Evolutionary conservation across 225 moss, liverwort and hornwort genomes (phyloP).

Genomic region (Polytrichum formosum): DNA sequence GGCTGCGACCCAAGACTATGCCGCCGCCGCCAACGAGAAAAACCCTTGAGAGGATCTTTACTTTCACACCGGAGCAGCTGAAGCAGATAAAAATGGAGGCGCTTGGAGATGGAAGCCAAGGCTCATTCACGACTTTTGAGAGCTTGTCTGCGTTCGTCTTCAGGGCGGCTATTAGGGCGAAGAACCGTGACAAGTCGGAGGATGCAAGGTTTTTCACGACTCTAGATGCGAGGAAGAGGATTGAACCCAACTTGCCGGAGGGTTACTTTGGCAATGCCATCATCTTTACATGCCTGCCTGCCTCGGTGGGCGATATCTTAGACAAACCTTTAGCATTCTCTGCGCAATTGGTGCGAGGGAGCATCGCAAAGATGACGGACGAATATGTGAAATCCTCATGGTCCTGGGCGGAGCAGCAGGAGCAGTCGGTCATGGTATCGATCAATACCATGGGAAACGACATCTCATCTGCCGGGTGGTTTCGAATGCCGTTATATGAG

Average conservation of each 20-base stretch:
- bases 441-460: slow-evolving; percentile 44
- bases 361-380: slow-evolving; percentile 47
- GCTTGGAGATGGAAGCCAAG: slow-evolving; percentile 17
- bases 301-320: slow-evolving; percentile 34
- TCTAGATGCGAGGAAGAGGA: slow-evolving; percentile 47
- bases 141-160: slow-evolving; percentile 50
- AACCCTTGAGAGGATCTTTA: slow-evolving; percentile 39
- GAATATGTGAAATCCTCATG: slow-evolving; percentile 31
- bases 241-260: slow-evolving; percentile 53
- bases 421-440: slow-evolving; percentile 32
- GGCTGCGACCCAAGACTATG: slow-evolving; percentile 14
- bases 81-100: slow-evolving; percentile 37
- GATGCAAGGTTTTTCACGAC: slow-evolving; percentile 51
- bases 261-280: slow-evolving; percentile 61
- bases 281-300: slow-evolving; percentile 33
- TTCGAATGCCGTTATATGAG: slow-evolving; percentile 52
- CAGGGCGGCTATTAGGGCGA: slow-evolving; percentile 32
- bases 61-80: slow-evolving; percentile 47
- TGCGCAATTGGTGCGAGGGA: slow-evolving; percentile 34
- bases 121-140: slow-evolving; percentile 49
- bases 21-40: slow-evolving; percentile 22
- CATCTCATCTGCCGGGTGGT: slow-evolving; percentile 45
- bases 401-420: slow-evolving; percentile 51
- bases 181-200: slow-evolving; percentile 16
- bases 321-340: slow-evolving; percentile 34